Percentiles rank a stretch among this genome's conserved stretches.
These are phyloP conservation scores for Wickerhamiella azymoides DNA, from an alignment of 805 yeast species.

Conservation along the genomic window DNA sequence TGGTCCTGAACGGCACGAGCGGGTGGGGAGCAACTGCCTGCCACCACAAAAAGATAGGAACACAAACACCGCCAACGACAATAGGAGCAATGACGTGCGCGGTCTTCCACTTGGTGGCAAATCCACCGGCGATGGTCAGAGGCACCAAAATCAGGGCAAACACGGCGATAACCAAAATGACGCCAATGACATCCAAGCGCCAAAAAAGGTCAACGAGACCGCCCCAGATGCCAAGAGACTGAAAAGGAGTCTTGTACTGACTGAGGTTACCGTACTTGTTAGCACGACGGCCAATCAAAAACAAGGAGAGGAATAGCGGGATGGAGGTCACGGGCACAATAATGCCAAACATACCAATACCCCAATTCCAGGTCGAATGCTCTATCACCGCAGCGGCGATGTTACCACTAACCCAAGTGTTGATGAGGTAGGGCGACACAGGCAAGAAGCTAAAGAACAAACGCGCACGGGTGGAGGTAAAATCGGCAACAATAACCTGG, in stretches of 20 bases:
- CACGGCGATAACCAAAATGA: constrained; percentile 38
- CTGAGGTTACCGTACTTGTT: constrained; percentile 36
- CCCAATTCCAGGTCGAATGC: constrained; percentile 45
- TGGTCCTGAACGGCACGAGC: constrained; percentile 42
- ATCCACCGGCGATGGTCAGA: constrained; percentile 63
- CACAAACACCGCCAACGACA: constrained; percentile 46
- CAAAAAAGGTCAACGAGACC: constrained; percentile 31
- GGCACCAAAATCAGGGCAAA: constrained; percentile 60
- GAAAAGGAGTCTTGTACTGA: constrained; percentile 29
- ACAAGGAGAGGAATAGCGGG: constrained; percentile 42
- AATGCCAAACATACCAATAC: constrained; percentile 69
- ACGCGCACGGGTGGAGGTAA: constrained; percentile 59
- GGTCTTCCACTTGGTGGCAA: constrained; percentile 37
- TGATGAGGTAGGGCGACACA: constrained; percentile 58
- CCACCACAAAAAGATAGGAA: constrained; percentile 49
- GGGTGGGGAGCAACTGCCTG: constrained; percentile 50
- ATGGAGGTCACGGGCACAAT: constrained; percentile 52
- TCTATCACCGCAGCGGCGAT: constrained; percentile 25
- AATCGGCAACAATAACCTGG: constrained; percentile 48
- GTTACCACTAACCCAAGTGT: constrained; percentile 65
- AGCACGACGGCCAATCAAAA: constrained; percentile 45
- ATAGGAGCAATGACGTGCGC: constrained; percentile 56
- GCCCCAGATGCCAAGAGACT: constrained; percentile 25
- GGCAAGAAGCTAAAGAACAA: constrained; percentile 50
- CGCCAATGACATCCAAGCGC: constrained; percentile 54